These are phyloP conservation scores for Penicillium argentinense DNA, from an alignment of 495 filamentous ascomycete species.

Conservation along the genomic window DNA sequence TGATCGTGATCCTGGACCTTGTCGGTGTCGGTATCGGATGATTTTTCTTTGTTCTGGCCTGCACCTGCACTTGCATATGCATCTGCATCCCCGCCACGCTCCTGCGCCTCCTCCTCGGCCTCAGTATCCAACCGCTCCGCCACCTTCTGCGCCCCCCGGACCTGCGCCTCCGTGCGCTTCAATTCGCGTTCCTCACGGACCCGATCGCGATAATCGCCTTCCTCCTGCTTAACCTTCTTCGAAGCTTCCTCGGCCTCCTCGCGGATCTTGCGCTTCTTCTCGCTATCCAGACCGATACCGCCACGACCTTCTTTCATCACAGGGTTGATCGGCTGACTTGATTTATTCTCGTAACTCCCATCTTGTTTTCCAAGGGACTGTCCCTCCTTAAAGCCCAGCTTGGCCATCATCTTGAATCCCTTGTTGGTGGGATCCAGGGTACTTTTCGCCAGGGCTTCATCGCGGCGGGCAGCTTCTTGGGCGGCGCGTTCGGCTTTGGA, in stretches of 20 bases:
- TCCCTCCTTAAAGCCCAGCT: constrained; percentile 81
- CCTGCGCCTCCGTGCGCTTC: constrained; percentile 62
- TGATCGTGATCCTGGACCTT: not conserved
- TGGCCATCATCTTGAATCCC: constrained; percentile 94
- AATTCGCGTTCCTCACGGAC: constrained; percentile 71
- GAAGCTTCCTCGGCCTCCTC: constrained; percentile 60
- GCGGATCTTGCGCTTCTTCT: constrained; percentile 76
- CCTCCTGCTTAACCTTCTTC: constrained; percentile 64
- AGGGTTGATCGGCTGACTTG: constrained; percentile 39
- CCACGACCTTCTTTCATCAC: constrained; percentile 74
- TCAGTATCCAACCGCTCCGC: constrained; percentile 70
- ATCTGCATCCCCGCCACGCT: too few species aligned
- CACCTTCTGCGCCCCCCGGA: constrained; percentile 77
- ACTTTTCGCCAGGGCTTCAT: constrained; percentile 70
- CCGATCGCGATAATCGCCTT: constrained; percentile 75
- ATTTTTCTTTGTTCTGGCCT: too few species aligned
- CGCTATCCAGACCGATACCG: constrained; percentile 83
- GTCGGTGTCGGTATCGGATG: not conserved
- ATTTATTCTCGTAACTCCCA: not conserved
- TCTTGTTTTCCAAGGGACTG: constrained; percentile 63
- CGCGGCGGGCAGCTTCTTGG: constrained; percentile 66
- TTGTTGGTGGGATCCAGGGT: constrained; percentile 68
- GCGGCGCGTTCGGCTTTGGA: constrained; percentile 82
- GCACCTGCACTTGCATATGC: too few species aligned
- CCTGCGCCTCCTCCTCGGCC: constrained; percentile 26